Evolutionary conservation across 2,329 filamentous ascomycete species (phyloP).

Genomic region (Trichophyton verrucosum): DNA sequence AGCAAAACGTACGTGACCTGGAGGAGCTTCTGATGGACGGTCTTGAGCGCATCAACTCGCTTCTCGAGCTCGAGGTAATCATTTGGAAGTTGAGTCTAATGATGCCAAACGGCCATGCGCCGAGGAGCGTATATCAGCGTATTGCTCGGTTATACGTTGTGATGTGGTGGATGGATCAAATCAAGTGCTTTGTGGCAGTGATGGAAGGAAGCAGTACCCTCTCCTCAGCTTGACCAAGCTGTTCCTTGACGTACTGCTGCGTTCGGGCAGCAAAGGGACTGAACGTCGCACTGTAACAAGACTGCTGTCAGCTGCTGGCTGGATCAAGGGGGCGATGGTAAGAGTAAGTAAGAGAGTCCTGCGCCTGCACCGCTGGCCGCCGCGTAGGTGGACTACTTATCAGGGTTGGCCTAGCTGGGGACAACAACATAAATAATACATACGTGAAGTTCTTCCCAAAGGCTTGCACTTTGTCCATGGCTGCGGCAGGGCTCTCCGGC

Average conservation of each 20-base stretch:
- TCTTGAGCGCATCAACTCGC: constrained; percentile 92
- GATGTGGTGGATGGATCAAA: no score
- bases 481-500: background rate
- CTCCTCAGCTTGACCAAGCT: constrained; percentile 86
- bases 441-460: constrained; percentile 61
- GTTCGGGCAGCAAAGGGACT: constrained; percentile 88
- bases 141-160: background rate
- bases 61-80: constrained; percentile 99
- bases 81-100: constrained; percentile 81
- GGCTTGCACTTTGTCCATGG: constrained; percentile 57
- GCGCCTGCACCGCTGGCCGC: background rate
- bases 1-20: constrained; percentile 62
- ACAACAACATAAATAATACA: constrained; percentile 4
- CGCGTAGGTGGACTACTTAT: no score
- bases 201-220: constrained; percentile 52
- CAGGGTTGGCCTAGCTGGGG: background rate
- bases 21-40: constrained; percentile 93
- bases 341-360: background rate
- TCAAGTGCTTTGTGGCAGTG: background rate
- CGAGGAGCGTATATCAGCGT: constrained; percentile 1
- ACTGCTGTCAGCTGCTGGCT: background rate
- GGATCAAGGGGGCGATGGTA: no score
- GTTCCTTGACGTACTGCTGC: constrained; percentile 96
- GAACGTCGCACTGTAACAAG: constrained; percentile 60
- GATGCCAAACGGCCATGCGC: background rate